Percentiles rank a stretch among this genome's conserved stretches.
Evolutionary conservation across 2,329 filamentous ascomycete species (phyloP).

Genomic region (Nakataea oryzae): DNA sequence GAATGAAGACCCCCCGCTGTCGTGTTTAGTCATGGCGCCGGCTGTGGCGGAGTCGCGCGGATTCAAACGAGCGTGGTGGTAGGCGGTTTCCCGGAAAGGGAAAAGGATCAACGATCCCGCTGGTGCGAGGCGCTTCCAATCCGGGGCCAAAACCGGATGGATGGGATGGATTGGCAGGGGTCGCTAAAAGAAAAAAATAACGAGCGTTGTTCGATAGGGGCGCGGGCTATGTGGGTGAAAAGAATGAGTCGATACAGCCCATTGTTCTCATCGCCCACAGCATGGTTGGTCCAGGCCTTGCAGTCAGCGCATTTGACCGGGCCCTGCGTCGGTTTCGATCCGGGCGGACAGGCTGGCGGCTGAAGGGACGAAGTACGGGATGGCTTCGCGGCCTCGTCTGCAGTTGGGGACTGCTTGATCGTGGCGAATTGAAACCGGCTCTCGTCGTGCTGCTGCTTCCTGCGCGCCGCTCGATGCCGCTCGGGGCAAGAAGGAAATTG

Average conservation of each 20-base stretch:
- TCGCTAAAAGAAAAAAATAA: neutral
- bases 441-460: neutral
- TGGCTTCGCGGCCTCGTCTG: neutral
- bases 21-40: conserved; percentile 31
- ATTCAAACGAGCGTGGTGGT: conserved; percentile 11
- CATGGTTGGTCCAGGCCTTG: conserved; percentile 11
- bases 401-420: neutral
- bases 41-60: conserved; percentile 22
- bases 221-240: conserved; percentile 3
- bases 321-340: neutral
- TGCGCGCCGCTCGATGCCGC: neutral
- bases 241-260: conserved; percentile 12
- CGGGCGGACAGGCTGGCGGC: neutral
- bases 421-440: no score
- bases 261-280: conserved; percentile 10
- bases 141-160: neutral
- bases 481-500: neutral
- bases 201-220: neutral
- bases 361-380: neutral
- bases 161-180: neutral
- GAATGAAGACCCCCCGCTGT: conserved; percentile 34
- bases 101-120: neutral
- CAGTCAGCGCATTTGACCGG: conserved; percentile 2
- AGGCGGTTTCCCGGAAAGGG: neutral
- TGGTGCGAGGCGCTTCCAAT: neutral